These are phyloP conservation scores for Trifolium dubium DNA, from an alignment of 306 rosid species.

Conservation along the genomic window DNA sequence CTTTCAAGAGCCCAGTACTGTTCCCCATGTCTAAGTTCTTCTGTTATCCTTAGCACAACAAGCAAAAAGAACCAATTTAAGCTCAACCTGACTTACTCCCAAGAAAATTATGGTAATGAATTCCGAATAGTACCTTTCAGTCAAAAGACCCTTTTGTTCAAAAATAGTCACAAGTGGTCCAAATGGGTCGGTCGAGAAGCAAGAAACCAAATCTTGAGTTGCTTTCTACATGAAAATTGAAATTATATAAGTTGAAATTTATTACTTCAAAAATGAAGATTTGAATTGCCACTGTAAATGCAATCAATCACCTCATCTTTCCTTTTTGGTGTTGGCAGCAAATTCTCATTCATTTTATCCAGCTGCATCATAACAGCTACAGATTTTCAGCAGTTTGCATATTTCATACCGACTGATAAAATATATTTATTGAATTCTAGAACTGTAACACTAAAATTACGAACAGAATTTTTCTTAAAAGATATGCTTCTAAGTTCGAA, in stretches of 20 bases:
- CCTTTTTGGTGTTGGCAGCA: conserved; percentile 43
- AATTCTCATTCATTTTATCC: conserved; percentile 79
- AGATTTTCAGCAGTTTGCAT: conserved; percentile 37
- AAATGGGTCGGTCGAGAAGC: conserved; percentile 53
- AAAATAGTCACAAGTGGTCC: conserved; percentile 61
- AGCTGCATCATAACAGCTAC: conserved; percentile 58
- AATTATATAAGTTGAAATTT: conserved; percentile 29
- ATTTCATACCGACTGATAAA: conserved; percentile 17
- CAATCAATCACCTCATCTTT: conserved; percentile 55
- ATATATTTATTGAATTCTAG: conserved; percentile 9
- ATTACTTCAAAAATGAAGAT: conserved; percentile 33
- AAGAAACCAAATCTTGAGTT: conserved; percentile 42
- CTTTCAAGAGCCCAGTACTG: conserved; percentile 93
- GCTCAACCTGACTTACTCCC: conserved; percentile 21
- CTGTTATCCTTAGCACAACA: conserved; percentile 60
- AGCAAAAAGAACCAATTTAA: conserved; percentile 34
- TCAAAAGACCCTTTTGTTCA: conserved; percentile 61
- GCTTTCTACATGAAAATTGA: conserved; percentile 52
- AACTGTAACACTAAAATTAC: conserved; percentile 16
- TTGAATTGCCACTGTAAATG: conserved; percentile 26
- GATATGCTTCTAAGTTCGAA: conserved; percentile 14
- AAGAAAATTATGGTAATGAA: conserved; percentile 26
- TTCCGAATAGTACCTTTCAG: conserved; percentile 58
- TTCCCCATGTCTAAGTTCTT: conserved; percentile 76
- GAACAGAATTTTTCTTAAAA: conserved; percentile 1